Conservation (phyloP, 2,329 filamentous ascomycete species). For the Pseudogymnoascus verrucosus region DNA sequence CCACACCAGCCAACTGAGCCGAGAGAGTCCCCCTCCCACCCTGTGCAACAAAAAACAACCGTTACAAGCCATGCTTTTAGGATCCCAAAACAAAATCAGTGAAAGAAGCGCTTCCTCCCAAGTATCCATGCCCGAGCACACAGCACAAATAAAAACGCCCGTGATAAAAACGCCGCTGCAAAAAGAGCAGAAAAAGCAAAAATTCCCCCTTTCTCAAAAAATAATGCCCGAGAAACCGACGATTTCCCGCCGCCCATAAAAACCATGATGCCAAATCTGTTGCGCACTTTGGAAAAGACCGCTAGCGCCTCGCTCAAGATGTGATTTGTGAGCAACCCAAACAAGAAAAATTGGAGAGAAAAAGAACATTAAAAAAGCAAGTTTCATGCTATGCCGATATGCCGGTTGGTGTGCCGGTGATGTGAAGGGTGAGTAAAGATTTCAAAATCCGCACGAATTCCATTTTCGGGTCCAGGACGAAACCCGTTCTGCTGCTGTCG, state of each 20-base stretch:
- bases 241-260: not conserved
- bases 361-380: conserved; percentile 4
- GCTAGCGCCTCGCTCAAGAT: conserved; percentile 6
- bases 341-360: not conserved
- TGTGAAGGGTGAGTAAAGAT: conserved; percentile 3
- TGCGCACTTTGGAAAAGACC: not conserved
- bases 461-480: not conserved
- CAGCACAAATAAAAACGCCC: not conserved
- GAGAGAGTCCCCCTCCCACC: not conserved
- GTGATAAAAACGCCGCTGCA: not conserved
- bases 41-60: not conserved
- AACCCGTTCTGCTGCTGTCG: not conserved
- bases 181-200: not conserved
- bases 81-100: conserved; percentile 2
- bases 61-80: conserved; percentile 9
- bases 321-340: conserved; percentile 3
- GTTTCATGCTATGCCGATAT: conserved; percentile 8
- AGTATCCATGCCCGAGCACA: not conserved
- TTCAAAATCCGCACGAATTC: not conserved
- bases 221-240: not conserved
- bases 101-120: conserved; percentile 1
- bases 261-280: not conserved
- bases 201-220: not conserved
- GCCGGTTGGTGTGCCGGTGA: not conserved
- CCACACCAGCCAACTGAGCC: not conserved